Conservation (phyloP, 768 basidiomycete genomes). For the Lactarius quietus region DNA sequence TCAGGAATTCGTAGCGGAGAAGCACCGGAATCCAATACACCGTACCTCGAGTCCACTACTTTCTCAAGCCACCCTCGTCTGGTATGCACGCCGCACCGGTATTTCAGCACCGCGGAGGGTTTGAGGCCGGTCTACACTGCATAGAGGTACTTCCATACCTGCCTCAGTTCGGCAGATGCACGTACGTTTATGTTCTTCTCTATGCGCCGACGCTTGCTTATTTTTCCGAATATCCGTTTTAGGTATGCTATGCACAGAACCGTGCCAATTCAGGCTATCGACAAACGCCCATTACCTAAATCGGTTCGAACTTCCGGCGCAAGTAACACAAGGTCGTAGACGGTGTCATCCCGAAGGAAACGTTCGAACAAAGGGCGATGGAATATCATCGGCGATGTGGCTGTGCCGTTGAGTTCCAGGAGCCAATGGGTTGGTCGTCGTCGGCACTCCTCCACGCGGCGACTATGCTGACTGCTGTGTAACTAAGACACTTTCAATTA, state of each 20-base stretch:
- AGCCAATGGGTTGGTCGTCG: not conserved
- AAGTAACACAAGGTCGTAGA: not conserved
- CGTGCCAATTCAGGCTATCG: not conserved
- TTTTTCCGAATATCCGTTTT: not conserved
- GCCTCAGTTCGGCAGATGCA: not conserved
- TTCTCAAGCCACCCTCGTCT: not conserved
- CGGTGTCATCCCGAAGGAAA: not conserved
- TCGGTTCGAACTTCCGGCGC: slow-evolving; percentile 11
- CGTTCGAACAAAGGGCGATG: not conserved
- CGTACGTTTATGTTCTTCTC: not conserved
- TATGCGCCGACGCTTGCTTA: not conserved
- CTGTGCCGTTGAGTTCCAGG: slow-evolving; percentile 11
- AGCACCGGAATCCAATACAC: slow-evolving; percentile 1
- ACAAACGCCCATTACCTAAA: slow-evolving; percentile 10
- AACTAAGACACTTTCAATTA: not conserved
- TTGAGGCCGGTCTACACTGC: not conserved
- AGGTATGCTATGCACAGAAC: not conserved
- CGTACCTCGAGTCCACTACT: not conserved
- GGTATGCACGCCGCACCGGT: slow-evolving; percentile 6
- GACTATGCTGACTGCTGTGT: not conserved
- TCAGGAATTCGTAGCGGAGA: not conserved
- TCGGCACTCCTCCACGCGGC: not conserved
- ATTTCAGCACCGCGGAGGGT: not conserved
- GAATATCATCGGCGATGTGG: slow-evolving; percentile 15
- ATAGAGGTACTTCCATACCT: not conserved